Evolutionary conservation across 495 filamentous ascomycete genomes (phyloP).

Genomic region (Penicillium crystallinum): DNA sequence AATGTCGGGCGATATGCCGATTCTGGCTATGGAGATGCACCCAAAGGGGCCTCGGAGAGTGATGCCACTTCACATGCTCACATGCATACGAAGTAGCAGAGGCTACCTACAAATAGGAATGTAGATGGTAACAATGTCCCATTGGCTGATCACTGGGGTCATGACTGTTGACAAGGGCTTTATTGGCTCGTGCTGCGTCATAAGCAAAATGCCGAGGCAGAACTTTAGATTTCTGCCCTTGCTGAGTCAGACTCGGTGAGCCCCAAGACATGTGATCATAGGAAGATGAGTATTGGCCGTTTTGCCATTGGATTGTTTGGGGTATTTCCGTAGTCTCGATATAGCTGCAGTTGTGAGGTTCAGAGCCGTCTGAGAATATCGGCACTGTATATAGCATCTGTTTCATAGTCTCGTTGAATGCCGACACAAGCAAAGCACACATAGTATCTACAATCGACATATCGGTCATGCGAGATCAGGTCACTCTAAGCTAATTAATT

Average conservation of each 20-base stretch:
- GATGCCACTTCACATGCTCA: conserved; percentile 4
- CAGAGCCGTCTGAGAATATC: no score
- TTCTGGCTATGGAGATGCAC: conserved; percentile 2
- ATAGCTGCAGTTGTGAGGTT: no score
- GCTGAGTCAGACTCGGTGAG: not conserved
- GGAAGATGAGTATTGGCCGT: not conserved
- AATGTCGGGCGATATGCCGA: conserved; percentile 9
- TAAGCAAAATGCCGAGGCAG: conserved; percentile 31
- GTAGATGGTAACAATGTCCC: conserved; percentile 5
- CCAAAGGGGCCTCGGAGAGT: conserved; percentile 18
- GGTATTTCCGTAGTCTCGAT: not conserved
- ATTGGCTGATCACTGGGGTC: conserved; percentile 22
- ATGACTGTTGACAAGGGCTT: conserved; percentile 9
- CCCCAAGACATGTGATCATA: not conserved
- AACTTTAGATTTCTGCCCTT: not conserved
- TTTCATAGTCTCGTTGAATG: no score
- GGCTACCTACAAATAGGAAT: conserved; percentile 5
- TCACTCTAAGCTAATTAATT: not conserved
- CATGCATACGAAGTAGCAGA: not conserved
- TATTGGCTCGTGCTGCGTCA: conserved; percentile 27
- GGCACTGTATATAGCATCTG: no score
- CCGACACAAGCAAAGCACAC: no score
- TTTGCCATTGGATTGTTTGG: not conserved
- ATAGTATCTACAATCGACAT: no score
- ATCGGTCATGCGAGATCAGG: not conserved